Base-by-base conservation (phyloP, 1,139 yeast genomes). In the Yamadazyma triangularis region DNA sequence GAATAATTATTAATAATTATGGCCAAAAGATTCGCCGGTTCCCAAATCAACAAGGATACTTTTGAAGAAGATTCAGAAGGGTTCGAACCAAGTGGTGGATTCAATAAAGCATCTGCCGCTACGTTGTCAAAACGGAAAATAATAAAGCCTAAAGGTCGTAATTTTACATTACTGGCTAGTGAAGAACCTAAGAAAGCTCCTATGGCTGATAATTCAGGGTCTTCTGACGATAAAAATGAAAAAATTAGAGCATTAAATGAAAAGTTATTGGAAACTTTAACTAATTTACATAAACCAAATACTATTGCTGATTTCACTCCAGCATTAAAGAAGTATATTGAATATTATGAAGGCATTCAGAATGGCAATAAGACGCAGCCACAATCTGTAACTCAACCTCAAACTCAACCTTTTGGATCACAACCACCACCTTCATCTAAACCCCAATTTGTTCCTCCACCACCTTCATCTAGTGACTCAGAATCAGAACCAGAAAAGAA, bases 171-270 rank as follows among this genome's bases (percentile, higher is more conserved):
- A 27, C n/a, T 25, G 3, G 15, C 20, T 12, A n/a, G 26, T 12
- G 20, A 18, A 9, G 9, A 6, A 9, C 20, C 20, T 9, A 18
- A 18, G 21, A 14, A 14, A 19, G 15, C 11, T 8, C 15, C 2
- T 12, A 8, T 11, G n/a, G n/a, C n/a, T 5, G 12, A 21, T 18
- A 12, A 14, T 15, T 25, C 16, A 12, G 21, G 3, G 10, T 21
- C 9, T n/a, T 13, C 16, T 14, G 38, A 35, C 16, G 52, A 58
- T 18, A 56, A 48, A 32, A 51, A 61, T 25, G 60, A 56, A 11
- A 75, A 77, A 45, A 51, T 79, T 23, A 74, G 70, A 46, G 94
- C 95, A 1, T 66, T 87, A 50, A 86, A 86, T 51, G 72, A 74
- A 15, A 76, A 70, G 38, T 82, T 87, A 44, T 58, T 74, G 18